phyloP scores from a whole-genome alignment of 768 basidiomycete species.

The Hygrophorus pudorinus region DNA sequence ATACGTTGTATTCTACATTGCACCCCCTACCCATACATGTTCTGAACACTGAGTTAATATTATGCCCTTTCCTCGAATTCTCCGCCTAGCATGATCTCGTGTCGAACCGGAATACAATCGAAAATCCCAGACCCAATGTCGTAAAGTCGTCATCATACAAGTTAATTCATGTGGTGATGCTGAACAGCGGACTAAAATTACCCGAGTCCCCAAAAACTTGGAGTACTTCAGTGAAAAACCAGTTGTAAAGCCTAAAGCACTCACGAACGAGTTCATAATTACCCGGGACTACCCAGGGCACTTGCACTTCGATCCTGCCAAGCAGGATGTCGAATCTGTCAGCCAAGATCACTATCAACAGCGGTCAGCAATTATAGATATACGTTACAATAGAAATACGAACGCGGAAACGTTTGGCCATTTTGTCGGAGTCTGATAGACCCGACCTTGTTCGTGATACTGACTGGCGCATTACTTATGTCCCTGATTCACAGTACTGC shows the following conservation, averaged over 20 bases:
- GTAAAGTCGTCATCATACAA: background rate
- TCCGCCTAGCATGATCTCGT: too few relatives aligned
- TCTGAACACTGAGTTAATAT: too few relatives aligned
- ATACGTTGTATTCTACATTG: too few relatives aligned
- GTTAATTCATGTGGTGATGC: slow-evolving; percentile 21
- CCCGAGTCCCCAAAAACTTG: slow-evolving; percentile 48
- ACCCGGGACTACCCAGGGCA: slow-evolving; percentile 30
- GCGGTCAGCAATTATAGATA: background rate
- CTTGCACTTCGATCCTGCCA: slow-evolving; percentile 26
- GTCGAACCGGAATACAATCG: too few relatives aligned
- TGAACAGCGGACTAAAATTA: slow-evolving; percentile 34
- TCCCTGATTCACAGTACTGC: slow-evolving; percentile 19
- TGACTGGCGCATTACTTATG: slow-evolving; percentile 25
- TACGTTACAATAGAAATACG: slow-evolving; percentile 2
- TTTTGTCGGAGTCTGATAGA: slow-evolving; percentile 27
- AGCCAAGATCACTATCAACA: slow-evolving; percentile 26
- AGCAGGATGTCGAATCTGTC: slow-evolving; percentile 24
- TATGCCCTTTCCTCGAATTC: too few relatives aligned
- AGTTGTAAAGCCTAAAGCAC: slow-evolving; percentile 14
- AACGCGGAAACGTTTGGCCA: slow-evolving; percentile 23
- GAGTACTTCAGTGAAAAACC: slow-evolving; percentile 1
- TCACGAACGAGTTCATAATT: slow-evolving; percentile 35
- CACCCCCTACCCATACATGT: too few relatives aligned
- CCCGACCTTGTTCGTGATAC: slow-evolving; percentile 35
- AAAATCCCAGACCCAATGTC: too few relatives aligned